Conservation (phyloP, 495 filamentous ascomycete species). For the Tuber magnatum region DNA sequence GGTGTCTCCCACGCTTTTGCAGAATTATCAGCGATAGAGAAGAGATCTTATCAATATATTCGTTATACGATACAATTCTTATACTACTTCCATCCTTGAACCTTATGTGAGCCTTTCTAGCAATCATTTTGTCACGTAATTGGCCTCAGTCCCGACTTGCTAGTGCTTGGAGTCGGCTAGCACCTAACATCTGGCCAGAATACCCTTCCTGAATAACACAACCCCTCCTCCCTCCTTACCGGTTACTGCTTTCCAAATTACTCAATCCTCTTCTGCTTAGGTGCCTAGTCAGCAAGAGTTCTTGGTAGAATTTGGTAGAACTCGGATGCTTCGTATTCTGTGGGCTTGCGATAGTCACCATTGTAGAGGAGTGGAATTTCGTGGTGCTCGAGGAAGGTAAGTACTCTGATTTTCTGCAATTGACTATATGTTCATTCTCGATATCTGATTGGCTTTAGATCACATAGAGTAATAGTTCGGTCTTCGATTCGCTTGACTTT, state of each 20-base stretch:
- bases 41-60: too few relatives aligned
- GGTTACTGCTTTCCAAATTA: neutral
- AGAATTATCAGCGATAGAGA: too few relatives aligned
- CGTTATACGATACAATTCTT: too few relatives aligned
- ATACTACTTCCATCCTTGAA: too few relatives aligned
- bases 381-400: conserved; percentile 10
- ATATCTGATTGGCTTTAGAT: neutral
- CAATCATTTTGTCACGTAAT: too few relatives aligned
- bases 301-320: conserved; percentile 8
- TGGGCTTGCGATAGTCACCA: conserved; percentile 2
- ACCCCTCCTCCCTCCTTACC: neutral
- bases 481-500: conserved; percentile 1
- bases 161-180: too few relatives aligned
- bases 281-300: conserved; percentile 5
- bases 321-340: neutral
- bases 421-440: conserved; percentile 9
- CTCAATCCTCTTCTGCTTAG: neutral
- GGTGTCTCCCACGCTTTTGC: too few relatives aligned
- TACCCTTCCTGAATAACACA: neutral
- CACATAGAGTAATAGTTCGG: neutral
- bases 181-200: too few relatives aligned
- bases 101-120: too few relatives aligned
- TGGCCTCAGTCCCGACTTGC: too few relatives aligned
- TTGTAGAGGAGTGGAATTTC: neutral
- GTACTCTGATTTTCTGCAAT: conserved; percentile 7